Evolutionary conservation across 2,329 filamentous ascomycete genomes (phyloP), one percentile per base, ranked within the genome.

Genomic region (Paramyrothecium sp.): DNA sequence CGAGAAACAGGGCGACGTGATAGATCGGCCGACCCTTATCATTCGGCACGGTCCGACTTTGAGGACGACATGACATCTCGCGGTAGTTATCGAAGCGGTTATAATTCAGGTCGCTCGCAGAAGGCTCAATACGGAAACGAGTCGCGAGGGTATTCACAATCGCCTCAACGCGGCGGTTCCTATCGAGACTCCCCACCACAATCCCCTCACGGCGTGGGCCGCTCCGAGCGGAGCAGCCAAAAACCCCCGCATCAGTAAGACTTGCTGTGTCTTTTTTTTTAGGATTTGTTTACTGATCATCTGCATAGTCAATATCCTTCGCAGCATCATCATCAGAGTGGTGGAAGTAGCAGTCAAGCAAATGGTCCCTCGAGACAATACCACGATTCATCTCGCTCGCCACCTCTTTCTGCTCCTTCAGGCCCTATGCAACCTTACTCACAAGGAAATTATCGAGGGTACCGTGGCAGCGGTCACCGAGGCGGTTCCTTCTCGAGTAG

Each of bases 291-390:
- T 11, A 34, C 30, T 53, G 30, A 53, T 10, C 12, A 19, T 11
- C 2, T n/a, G 16, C 38, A 4, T 20, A 88, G 84, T 30, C 88
- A 88, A 72, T 88, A 87, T 48, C 80, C 83, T 20, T 80, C 86
- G 30, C 81, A 83, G 23, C 88, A 89, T 66, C 75, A 89, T 66
- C 75, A 85, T 59, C 75, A 76, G 47, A 60, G 67, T 49, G 63
- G 65, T 59, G 76, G 76, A 47, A 60, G 67, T 50, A 62, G 65
- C 22, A 81, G 75, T 56, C 84, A 84, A 64, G 77, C 81, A 48
- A 80, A 74, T 57, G 81, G 77, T 8, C 80, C 84, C 5, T 80
- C 84, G 59, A 78, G 75, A 30, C 79, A 83, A 49, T 86, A 83
- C 65, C 82, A 84, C 64, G 81, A 79, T 60, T 65, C 71, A 38